Evolutionary conservation across 1,284 basidiomycete genomes (phyloP).

Genomic region (Ceratorhiza oryzae-sativae): DNA sequence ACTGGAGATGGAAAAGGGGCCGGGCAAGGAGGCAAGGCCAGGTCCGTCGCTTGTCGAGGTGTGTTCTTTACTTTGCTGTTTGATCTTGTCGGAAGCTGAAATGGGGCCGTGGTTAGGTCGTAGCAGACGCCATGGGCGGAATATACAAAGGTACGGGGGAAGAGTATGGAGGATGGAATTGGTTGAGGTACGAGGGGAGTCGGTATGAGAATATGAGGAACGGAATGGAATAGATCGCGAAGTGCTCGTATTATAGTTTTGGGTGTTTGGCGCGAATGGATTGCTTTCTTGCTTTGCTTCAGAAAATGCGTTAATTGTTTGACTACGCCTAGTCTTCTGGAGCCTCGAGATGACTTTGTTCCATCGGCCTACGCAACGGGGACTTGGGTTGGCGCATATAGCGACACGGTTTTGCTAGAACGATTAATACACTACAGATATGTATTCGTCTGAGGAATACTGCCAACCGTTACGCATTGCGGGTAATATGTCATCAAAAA

Average conservation of each 20-base stretch:
- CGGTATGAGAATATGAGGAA: constrained; percentile 77
- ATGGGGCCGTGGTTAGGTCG: constrained; percentile 56
- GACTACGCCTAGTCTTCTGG: neutral
- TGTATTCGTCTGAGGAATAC: too few species aligned
- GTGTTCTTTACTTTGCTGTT: neutral
- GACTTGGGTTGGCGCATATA: too few species aligned
- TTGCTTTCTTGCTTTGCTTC: neutral
- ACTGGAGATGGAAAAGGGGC: constrained; percentile 73
- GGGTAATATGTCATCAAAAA: too few species aligned
- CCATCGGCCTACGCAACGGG: too few species aligned
- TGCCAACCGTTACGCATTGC: too few species aligned
- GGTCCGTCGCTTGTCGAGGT: constrained; percentile 30
- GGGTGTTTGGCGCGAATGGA: neutral
- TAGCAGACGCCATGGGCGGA: constrained; percentile 78
- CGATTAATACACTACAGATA: too few species aligned
- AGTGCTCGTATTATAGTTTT: too few species aligned
- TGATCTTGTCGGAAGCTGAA: neutral
- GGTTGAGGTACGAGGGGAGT: constrained; percentile 73
- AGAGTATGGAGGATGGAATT: constrained; percentile 60
- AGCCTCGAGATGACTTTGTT: too few species aligned
- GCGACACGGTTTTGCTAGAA: too few species aligned
- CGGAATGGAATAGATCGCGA: constrained; percentile 50
- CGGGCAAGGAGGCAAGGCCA: constrained; percentile 59
- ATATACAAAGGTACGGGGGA: constrained; percentile 54
- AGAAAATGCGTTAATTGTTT: too few species aligned